These are phyloP conservation scores for Platismatia glauca DNA, from an alignment of 495 filamentous ascomycete genomes.

Conservation along the genomic window DNA sequence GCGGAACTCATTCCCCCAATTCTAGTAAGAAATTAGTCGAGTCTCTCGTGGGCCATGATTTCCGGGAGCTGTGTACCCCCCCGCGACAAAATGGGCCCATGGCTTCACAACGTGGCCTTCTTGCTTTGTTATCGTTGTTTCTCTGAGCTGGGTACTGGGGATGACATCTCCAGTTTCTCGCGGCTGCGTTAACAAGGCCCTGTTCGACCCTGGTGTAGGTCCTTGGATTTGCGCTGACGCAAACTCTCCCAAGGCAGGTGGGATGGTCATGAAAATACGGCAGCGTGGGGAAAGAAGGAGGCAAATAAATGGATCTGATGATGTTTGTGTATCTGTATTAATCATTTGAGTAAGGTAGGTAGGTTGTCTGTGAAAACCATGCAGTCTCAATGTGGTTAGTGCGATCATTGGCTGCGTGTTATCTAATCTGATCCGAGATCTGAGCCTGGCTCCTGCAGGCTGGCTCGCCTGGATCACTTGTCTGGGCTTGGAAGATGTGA, in stretches of 20 bases:
- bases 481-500: no score
- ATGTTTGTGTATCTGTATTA: no score
- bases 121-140: conserved; percentile 29
- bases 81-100: conserved; percentile 83
- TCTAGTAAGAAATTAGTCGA: conserved; percentile 35
- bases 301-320: not conserved
- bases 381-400: not conserved
- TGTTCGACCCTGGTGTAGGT: not conserved
- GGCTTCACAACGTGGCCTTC: conserved; percentile 56
- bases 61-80: conserved; percentile 53
- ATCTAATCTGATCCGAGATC: no score
- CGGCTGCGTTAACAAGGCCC: conserved; percentile 43
- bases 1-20: conserved; percentile 82
- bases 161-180: conserved; percentile 52
- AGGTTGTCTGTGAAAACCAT: no score
- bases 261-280: conserved; percentile 21
- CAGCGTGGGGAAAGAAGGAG: not conserved
- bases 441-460: no score
- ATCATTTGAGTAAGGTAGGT: not conserved
- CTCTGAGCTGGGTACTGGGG: conserved; percentile 34
- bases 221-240: conserved; percentile 13
- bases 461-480: no score
- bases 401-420: no score
- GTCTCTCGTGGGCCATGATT: conserved; percentile 2
- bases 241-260: conserved; percentile 10